Evolutionary conservation across 2,329 filamentous ascomycete species (phyloP).

Genomic region (Beauveria asiatica): DNA sequence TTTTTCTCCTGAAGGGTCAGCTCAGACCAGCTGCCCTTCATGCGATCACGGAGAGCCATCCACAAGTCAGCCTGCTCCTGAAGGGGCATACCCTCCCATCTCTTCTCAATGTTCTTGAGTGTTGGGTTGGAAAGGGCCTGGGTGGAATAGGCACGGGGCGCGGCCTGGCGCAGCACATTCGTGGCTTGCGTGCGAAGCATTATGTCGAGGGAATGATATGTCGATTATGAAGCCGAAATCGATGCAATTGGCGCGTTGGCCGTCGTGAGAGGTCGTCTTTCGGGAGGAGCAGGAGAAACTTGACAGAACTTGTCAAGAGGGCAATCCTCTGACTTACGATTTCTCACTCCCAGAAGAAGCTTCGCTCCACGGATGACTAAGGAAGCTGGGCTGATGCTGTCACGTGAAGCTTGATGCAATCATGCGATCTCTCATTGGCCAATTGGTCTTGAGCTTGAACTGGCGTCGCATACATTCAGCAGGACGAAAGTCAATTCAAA

Average conservation of each 20-base stretch:
- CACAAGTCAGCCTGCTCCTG: slow-evolving; percentile 99
- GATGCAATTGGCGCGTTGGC: slow-evolving; percentile 27
- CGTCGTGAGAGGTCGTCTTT: slow-evolving; percentile 12
- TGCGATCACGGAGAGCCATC: slow-evolving; percentile 96
- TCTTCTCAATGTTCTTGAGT: slow-evolving; percentile 96
- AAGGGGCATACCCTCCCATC: slow-evolving; percentile 95
- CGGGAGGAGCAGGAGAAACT: slow-evolving; percentile 17
- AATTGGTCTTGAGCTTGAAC: neutral
- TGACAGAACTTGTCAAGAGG: slow-evolving; percentile 14
- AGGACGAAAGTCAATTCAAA: neutral
- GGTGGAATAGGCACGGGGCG: slow-evolving; percentile 51
- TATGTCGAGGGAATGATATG: slow-evolving; percentile 19
- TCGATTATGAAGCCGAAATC: slow-evolving; percentile 12
- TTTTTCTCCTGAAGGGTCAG: slow-evolving; percentile 97
- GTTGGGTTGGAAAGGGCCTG: slow-evolving; percentile 98
- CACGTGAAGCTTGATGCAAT: slow-evolving; percentile 15
- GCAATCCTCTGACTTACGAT: slow-evolving; percentile 23
- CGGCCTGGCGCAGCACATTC: slow-evolving; percentile 43
- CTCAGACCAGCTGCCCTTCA: slow-evolving; percentile 97
- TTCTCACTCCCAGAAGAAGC: slow-evolving; percentile 15
- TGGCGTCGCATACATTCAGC: neutral
- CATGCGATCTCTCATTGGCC: slow-evolving; percentile 15
- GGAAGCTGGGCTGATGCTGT: slow-evolving; percentile 8
- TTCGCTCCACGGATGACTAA: slow-evolving; percentile 18
- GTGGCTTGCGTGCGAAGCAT: slow-evolving; percentile 50